Percentiles rank a stretch among this genome's conserved stretches.
These are phyloP conservation scores for Claviceps sp. DNA, from an alignment of 2,329 filamentous ascomycete species.

Conservation along the genomic window DNA sequence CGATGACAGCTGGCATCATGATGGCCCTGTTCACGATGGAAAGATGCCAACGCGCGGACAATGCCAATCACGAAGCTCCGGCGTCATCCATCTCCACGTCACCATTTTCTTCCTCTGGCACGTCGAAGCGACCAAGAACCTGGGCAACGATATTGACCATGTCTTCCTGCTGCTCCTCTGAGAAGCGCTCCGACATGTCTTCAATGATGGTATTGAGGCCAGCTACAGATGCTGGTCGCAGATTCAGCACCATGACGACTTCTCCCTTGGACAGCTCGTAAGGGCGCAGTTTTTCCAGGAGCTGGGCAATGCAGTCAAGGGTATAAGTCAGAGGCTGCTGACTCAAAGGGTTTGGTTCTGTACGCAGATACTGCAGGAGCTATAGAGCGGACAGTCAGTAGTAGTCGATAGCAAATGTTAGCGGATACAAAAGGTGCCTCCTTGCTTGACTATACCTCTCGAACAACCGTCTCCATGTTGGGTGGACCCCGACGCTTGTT, in stretches of 20 bases:
- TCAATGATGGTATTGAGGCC: slow-evolving; percentile 51
- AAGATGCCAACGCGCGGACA: background rate
- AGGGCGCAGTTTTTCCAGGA: slow-evolving; percentile 40
- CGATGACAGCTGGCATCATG: background rate
- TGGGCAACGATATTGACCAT: slow-evolving; percentile 44
- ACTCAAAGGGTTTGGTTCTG: slow-evolving; percentile 40
- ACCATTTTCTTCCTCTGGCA: slow-evolving; percentile 15
- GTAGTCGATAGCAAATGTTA: background rate
- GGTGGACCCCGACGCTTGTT: slow-evolving; percentile 37
- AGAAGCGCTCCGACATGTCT: slow-evolving; percentile 48
- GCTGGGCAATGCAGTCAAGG: slow-evolving; percentile 33
- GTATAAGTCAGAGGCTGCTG: slow-evolving; percentile 40
- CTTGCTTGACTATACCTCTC: slow-evolving; percentile 37
- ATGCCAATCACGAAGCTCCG: slow-evolving; percentile 11
- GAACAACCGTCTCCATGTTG: slow-evolving; percentile 47
- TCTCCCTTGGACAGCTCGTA: slow-evolving; percentile 55
- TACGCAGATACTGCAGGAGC: slow-evolving; percentile 48
- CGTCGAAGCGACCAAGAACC: slow-evolving; percentile 39
- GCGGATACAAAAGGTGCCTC: background rate
- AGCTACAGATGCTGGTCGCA: slow-evolving; percentile 43
- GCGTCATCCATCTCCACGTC: slow-evolving; percentile 26
- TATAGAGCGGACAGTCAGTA: slow-evolving; percentile 15
- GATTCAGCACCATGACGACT: slow-evolving; percentile 54
- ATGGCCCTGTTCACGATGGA: background rate
- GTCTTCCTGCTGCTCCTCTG: slow-evolving; percentile 42